phyloP scores from a whole-genome alignment of 768 basidiomycete species.

The Cytidiella melzeri region DNA sequence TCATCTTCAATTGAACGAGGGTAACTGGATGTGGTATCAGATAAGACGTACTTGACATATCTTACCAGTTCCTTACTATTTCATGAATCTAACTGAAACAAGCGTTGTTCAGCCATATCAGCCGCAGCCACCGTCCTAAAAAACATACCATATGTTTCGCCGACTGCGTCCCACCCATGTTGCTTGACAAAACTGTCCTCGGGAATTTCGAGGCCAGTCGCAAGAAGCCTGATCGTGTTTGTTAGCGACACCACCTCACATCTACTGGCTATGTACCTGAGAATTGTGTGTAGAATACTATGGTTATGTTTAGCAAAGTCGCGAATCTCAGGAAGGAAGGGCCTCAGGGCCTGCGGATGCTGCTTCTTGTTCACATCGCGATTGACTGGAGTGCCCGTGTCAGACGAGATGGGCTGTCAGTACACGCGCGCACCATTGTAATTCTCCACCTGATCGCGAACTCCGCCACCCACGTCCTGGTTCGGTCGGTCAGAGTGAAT shows the following conservation, averaged over 20 bases:
- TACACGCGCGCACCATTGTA: constrained; percentile 45
- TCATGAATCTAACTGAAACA: constrained; percentile 16
- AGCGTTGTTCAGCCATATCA: not conserved
- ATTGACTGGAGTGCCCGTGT: constrained; percentile 43
- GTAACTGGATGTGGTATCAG: constrained; percentile 16
- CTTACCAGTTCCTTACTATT: constrained; percentile 15
- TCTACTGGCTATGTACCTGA: constrained; percentile 28
- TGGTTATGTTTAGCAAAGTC: constrained; percentile 47
- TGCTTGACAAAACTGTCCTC: constrained; percentile 38
- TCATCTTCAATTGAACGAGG: constrained; percentile 29
- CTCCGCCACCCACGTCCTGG: constrained; percentile 58
- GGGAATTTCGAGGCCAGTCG: constrained; percentile 39
- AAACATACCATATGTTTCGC: constrained; percentile 24
- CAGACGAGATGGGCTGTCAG: not conserved
- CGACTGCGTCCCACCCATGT: constrained; percentile 32
- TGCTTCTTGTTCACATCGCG: constrained; percentile 38
- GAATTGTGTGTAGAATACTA: constrained; percentile 42
- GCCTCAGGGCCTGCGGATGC: constrained; percentile 45
- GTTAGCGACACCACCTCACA: not conserved
- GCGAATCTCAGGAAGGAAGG: constrained; percentile 47
- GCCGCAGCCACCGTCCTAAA: not conserved
- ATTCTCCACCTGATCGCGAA: constrained; percentile 57
- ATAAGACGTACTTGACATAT: no score
- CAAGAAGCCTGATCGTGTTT: constrained; percentile 28
- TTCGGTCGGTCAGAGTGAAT: no score